Evolutionary conservation across 805 yeast species (phyloP), one percentile per base, ranked within the genome.

Genomic region (Starmerella geochares): DNA sequence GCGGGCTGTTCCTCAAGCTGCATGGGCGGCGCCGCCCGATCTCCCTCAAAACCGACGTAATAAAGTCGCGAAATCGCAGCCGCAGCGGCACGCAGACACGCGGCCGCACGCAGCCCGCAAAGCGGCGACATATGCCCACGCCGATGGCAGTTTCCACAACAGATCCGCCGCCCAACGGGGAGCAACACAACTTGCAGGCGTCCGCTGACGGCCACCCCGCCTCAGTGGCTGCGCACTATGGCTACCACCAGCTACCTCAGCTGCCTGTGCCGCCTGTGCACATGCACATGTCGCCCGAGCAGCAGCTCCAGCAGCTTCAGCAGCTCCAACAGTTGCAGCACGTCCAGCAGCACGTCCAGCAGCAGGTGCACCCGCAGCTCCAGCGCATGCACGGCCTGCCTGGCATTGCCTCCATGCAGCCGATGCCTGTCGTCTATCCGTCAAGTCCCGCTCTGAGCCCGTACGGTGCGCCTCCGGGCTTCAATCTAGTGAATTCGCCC

Each of bases 21-120:
- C 97, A 90, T 62, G 97, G 97, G 13, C 92, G 87, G 3, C 94
- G 86, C 55, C 73, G 98, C 50, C 98, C 98, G 0, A 71, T 90
- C 48, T 82, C 94, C 14, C 70, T 88, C 59, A 88, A 87, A 62
- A 85, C 96, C 0, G 96, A 90, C 65, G 92, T 88, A 1, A 90
- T 92, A 51, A 87, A 87, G 66, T 85, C 86, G 67, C 76, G 98
- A 58, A 95, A 90, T 65, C 74, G 96, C 49, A 48, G 53, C 39
- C 55, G 49, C 46, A 51, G 55, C 35, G 43, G 43, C 21, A 27
- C 43, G 43, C 53, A 50, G 36, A 50, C 48, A 16, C 51, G 53
- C 36, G 25, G 42, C 37, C 50, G 44, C 45, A 14, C 33, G n/a
- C 48, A 42, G n/a, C 47, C 46, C 21, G 44, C 50, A 14, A 46